Evolutionary conservation across 2,329 filamentous ascomycete genomes (phyloP).

Genomic region (Colletotrichum lentis): DNA sequence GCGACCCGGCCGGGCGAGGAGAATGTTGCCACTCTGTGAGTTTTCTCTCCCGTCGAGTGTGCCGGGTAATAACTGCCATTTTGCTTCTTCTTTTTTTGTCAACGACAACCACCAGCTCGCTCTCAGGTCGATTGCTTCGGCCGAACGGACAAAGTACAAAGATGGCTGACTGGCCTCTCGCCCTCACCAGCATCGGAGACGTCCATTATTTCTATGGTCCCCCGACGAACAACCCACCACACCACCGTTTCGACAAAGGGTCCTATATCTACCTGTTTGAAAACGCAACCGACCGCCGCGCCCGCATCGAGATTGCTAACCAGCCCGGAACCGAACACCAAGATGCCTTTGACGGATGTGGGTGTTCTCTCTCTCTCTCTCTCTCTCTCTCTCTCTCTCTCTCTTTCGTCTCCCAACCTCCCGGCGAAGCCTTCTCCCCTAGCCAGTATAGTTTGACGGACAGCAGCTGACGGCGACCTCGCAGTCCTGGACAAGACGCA

Average conservation of each 20-base stretch:
- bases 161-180: slow-evolving; percentile 41
- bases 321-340: slow-evolving; percentile 77
- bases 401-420: slow-evolving; percentile 33
- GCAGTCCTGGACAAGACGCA: slow-evolving; percentile 71
- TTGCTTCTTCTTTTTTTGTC: background rate
- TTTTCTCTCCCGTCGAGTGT: slow-evolving; percentile 31
- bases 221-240: slow-evolving; percentile 72
- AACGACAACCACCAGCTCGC: background rate
- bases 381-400: too few species aligned
- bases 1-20: slow-evolving; percentile 59
- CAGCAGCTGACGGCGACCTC: background rate
- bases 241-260: slow-evolving; percentile 81
- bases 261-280: slow-evolving; percentile 85
- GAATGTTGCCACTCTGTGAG: slow-evolving; percentile 61
- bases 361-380: slow-evolving; percentile 47
- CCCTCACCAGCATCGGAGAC: slow-evolving; percentile 71
- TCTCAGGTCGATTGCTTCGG: background rate
- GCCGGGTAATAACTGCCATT: background rate
- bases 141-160: background rate
- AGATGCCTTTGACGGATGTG: slow-evolving; percentile 81
- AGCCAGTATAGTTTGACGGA: background rate
- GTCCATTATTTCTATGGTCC: slow-evolving; percentile 80
- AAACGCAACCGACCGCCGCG: slow-evolving; percentile 71
- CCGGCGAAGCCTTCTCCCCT: slow-evolving; percentile 13
- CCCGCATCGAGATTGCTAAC: slow-evolving; percentile 80